Conservation (phyloP, 2,329 filamentous ascomycete genomes). For the Colletotrichum lupini region DNA sequence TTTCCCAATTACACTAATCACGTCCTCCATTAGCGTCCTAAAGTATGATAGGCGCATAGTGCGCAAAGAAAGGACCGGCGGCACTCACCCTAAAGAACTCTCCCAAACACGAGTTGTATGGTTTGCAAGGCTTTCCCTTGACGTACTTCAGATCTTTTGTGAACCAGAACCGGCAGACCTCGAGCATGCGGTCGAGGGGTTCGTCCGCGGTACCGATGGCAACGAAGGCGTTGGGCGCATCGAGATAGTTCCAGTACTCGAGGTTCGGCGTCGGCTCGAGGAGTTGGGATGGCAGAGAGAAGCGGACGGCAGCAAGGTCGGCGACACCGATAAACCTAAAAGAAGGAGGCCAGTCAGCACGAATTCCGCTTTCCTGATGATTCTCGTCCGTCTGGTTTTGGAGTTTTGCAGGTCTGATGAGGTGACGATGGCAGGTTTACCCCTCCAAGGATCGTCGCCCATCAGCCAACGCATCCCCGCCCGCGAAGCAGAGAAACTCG, state of each 20-base stretch:
- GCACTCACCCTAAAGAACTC: conserved; percentile 90
- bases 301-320: conserved; percentile 94
- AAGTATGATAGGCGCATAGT: background rate
- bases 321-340: conserved; percentile 92
- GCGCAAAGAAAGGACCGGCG: background rate
- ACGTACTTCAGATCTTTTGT: conserved; percentile 99
- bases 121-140: conserved; percentile 98
- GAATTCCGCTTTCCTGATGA: too few species aligned
- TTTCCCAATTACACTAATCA: conserved; percentile 90
- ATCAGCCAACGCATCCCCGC: conserved; percentile 2
- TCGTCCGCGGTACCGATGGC: conserved; percentile 90
- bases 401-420: too few species aligned
- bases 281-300: conserved; percentile 94
- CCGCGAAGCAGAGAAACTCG: background rate
- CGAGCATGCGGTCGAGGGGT: conserved; percentile 91
- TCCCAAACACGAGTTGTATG: conserved; percentile 95
- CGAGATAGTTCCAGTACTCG: conserved; percentile 99
- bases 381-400: background rate
- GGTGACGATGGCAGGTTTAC: background rate
- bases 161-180: conserved; percentile 96
- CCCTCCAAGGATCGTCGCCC: background rate
- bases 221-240: conserved; percentile 90
- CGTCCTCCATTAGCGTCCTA: conserved; percentile 31
- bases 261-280: conserved; percentile 96
- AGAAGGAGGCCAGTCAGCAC: conserved; percentile 26